Evolutionary conservation across 768 basidiomycete genomes (phyloP), one percentile per base, ranked within the genome.

Genomic region (Hygrocybe punicea): DNA sequence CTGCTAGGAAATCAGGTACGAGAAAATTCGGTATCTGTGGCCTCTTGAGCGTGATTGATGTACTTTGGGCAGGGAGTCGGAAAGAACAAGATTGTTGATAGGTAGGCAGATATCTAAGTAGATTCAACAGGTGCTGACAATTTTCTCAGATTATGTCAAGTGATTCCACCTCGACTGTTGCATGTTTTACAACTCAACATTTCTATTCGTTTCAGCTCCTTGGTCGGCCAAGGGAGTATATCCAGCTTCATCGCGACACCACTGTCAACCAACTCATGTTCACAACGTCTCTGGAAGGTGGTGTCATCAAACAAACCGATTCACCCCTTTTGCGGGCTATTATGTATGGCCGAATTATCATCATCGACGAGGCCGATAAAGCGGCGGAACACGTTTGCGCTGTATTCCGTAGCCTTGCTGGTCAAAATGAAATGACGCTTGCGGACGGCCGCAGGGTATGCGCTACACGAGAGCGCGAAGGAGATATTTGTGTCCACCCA

Each of bases 221-320:
- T 14, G 73, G 78, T 25, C 75, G 84, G 14, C 85, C 85, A 5
- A 70, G 84, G 63, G 85, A 87, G 70, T 87, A 87, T 60, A 81
- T 86, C 39, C 85, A 87, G 59, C 76, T 87, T 1, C 85, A 87
- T 64, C 76, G 84, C 29, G 85, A 87, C 65, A 85, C 84, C 2
- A 87, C 85, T 0, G 84, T 85, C 58, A 85, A 82, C 61, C 84
- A 86, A 63, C 73, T 87, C 35, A 85, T 86, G 84, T 85, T 85
- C 68, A 82, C 81, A 7, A 86, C 84, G 2, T 74, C 84, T 10
- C 70, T 86, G 4, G 81, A 83, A 64, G 71, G 73, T 35, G 84
- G 85, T 35, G 65, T 82, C 8, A 76, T 87, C 67, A 78, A 77
- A 58, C 82, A 85, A 61, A 82, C 76, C 1, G 84, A 86, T 63